A percentile compares a stretch with the other conserved stretches of the same genome.
These are phyloP conservation scores for Hypoxylon rickii DNA, from an alignment of 495 filamentous ascomycete species.

Conservation along the genomic window DNA sequence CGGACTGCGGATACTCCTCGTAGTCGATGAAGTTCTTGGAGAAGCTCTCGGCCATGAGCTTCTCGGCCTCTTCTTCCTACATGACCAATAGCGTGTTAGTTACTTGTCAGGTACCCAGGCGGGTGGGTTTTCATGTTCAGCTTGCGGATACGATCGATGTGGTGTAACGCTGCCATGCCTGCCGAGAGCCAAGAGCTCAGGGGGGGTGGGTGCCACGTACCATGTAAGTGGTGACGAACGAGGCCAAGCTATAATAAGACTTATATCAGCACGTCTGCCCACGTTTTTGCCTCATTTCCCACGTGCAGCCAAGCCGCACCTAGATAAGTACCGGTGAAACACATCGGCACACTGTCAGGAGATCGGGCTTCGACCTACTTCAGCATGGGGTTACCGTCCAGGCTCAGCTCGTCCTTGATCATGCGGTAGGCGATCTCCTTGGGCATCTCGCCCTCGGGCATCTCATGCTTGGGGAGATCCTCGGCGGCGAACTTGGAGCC, in stretches of 20 bases:
- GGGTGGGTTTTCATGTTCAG: constrained; percentile 4
- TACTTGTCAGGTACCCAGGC: too few species aligned
- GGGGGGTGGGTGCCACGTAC: constrained; percentile 42
- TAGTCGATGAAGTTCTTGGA: constrained; percentile 95
- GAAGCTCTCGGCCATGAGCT: constrained; percentile 86
- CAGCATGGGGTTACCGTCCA: constrained; percentile 88
- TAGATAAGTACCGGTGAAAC: background rate
- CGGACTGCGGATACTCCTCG: constrained; percentile 86
- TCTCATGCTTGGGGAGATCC: constrained; percentile 78
- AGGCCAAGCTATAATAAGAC: constrained; percentile 60
- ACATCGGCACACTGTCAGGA: constrained; percentile 16
- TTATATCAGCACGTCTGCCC: constrained; percentile 21
- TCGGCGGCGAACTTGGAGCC: constrained; percentile 78
- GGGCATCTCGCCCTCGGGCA: constrained; percentile 91
- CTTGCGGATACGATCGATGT: constrained; percentile 8
- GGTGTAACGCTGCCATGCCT: constrained; percentile 19
- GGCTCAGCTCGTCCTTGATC: constrained; percentile 91
- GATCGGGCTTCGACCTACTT: constrained; percentile 59
- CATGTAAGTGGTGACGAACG: constrained; percentile 89
- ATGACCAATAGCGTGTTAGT: too few species aligned
- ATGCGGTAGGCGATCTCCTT: constrained; percentile 88
- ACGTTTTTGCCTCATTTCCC: constrained; percentile 16
- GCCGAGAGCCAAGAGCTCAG: constrained; percentile 4
- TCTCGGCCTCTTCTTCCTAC: constrained; percentile 88
- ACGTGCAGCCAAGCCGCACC: background rate